Percentiles rank a stretch among this genome's conserved stretches.
Evolutionary conservation across 1,284 basidiomycete species (phyloP).

Genomic region (Ustilago crameri): DNA sequence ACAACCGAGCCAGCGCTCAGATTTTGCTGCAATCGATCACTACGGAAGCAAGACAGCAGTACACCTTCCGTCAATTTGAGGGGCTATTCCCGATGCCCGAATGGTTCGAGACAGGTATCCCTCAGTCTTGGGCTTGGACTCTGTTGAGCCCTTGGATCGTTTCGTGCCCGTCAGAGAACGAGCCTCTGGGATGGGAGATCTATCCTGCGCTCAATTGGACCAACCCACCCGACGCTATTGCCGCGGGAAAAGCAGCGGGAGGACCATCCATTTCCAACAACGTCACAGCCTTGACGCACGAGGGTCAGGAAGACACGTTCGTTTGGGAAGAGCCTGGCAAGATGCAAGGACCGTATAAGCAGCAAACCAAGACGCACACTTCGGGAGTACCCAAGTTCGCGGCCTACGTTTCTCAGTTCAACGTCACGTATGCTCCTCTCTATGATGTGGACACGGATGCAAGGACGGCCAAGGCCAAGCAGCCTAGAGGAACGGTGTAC

Average conservation of each 20-base stretch:
- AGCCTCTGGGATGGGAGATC: constrained; percentile 52
- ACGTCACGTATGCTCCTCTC: constrained; percentile 54
- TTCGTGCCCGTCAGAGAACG: constrained; percentile 46
- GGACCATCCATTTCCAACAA: constrained; percentile 56
- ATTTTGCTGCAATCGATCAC: constrained; percentile 58
- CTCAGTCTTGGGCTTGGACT: constrained; percentile 60
- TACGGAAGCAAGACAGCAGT: constrained; percentile 57
- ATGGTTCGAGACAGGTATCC: constrained; percentile 59
- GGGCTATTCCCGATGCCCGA: constrained; percentile 49
- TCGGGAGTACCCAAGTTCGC: constrained; percentile 46
- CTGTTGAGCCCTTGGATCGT: constrained; percentile 50
- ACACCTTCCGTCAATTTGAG: constrained; percentile 48
- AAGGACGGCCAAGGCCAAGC: constrained; percentile 47
- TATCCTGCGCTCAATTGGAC: constrained; percentile 52
- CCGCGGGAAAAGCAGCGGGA: constrained; percentile 44
- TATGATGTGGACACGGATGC: constrained; percentile 49
- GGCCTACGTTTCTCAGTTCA: constrained; percentile 55
- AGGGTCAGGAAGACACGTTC: constrained; percentile 43
- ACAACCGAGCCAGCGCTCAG: constrained; percentile 53
- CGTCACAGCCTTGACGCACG: constrained; percentile 45
- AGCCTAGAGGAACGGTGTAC: constrained; percentile 45
- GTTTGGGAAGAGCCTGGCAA: constrained; percentile 50
- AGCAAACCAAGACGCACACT: constrained; percentile 47
- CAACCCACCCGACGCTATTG: constrained; percentile 49
- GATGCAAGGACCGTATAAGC: constrained; percentile 51